Evolutionary conservation across 139 green algal species (phyloP), one percentile per base, ranked within the genome.

Genomic region (Edaphochlamys debaryana): DNA sequence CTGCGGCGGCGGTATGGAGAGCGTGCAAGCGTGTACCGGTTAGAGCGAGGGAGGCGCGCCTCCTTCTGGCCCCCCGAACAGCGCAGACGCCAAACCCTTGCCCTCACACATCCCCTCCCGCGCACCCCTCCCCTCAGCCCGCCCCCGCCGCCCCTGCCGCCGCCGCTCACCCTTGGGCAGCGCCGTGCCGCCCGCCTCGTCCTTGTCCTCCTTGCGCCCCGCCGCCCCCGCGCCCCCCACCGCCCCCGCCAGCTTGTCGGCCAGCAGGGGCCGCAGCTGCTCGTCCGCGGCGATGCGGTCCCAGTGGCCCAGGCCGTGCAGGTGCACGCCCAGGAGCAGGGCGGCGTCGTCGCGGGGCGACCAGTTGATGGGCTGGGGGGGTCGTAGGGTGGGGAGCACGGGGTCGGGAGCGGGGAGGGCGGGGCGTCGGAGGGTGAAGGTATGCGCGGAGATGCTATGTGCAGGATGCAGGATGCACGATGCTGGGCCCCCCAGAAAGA

Each of bases 251-350:
- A 99, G 92, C 91, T 96, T 98, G 56, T 89, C 73, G 9, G 23
- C 80, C 84, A 98, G 87, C 19, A 79, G 70, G 30, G 75, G 75
- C 32, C 45, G 32, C 79, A 99, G 87, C 38, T 77, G 45, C 6
- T 82, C 41, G 66, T 99, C 96, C 4, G 50, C 77, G 15, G 89
- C 90, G 38, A 99, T 89, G 67, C 81, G 87, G 56, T 96, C 91
- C 95, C 95, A 98, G 70, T 92, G 90, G 22, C 94, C 94, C 70
- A 98, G 85, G 13, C 95, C 95, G 79, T 98, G 84, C 22, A 79
- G 73, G 50, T 91, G 88, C 70, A 91, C 87, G 15, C 87, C 87
- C 80, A 99, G 40, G 79, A 81, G 60, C 90, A 58, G 77, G 60
- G 30, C 41, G 17, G 75, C 60, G 42, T 81, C 75, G 38, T 77